Conservation (phyloP, 768 basidiomycete species). For the Pleurotus platypus region DNA sequence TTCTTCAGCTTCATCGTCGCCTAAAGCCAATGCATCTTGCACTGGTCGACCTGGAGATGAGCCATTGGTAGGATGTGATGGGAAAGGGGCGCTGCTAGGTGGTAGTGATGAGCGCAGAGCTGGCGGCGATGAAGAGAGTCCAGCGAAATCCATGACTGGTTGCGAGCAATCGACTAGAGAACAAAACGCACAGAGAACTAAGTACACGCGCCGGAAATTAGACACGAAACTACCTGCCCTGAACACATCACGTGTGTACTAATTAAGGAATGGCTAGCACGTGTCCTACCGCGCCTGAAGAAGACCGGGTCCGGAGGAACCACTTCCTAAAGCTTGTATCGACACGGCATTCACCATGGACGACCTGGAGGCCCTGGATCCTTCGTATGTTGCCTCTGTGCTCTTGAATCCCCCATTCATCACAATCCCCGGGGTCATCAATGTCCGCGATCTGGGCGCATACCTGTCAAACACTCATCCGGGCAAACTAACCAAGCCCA, state of each 20-base stretch:
- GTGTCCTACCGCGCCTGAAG: not conserved
- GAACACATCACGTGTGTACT: not conserved
- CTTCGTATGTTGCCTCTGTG: slow-evolving; percentile 55
- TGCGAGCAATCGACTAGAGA: slow-evolving; percentile 9
- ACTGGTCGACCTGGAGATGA: slow-evolving; percentile 38
- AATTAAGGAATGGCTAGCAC: no score
- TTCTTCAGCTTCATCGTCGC: slow-evolving; percentile 50
- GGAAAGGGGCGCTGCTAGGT: slow-evolving; percentile 44
- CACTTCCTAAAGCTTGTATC: slow-evolving; percentile 11
- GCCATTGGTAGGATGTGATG: slow-evolving; percentile 25
- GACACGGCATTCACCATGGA: slow-evolving; percentile 24
- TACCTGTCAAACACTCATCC: slow-evolving; percentile 46
- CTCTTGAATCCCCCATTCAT: slow-evolving; percentile 73
- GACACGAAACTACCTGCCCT: slow-evolving; percentile 15
- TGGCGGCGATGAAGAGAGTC: slow-evolving; percentile 51
- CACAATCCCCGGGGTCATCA: slow-evolving; percentile 66
- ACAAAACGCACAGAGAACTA: no score
- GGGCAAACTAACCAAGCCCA: slow-evolving; percentile 53
- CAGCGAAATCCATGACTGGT: slow-evolving; percentile 51
- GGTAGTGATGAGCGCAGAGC: slow-evolving; percentile 49
- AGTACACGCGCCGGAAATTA: slow-evolving; percentile 26
- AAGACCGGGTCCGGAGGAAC: not conserved
- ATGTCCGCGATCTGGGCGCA: slow-evolving; percentile 69
- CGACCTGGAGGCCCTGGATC: slow-evolving; percentile 64
- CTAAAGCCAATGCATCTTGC: slow-evolving; percentile 52